Base-by-base conservation (phyloP, 2,329 filamentous ascomycete species). In the Trichoderma koningiopsis region DNA sequence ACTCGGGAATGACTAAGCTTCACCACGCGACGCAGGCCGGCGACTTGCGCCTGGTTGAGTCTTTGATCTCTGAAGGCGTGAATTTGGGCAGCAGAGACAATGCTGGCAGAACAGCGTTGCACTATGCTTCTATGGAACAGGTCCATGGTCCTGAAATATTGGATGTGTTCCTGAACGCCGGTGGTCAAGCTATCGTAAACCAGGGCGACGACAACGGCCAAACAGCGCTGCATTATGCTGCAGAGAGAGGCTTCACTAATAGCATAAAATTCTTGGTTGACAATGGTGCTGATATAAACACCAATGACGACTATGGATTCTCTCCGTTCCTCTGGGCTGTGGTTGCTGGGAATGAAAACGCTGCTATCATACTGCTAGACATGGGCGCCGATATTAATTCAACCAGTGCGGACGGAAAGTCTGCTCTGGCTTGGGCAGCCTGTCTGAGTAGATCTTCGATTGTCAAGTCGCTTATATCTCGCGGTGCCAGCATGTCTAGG, bases 361-460 rank as follows among this genome's bases (percentile, higher is more conserved):
- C 14, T 14, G 16, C 3, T n/a, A 2, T 8, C 8, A 7, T 53
- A 22, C 22, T 63, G 4, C 11, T 27, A 27, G 5, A 3, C 14
- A 37, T n/a, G 8, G 31, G 47, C 10, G 33, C 33, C 2, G 61
- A 63, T 31, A 3, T 11, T 16, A n/a, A 63, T 31, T 40, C 49
- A 40, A 16, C 14, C 16, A 55, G 22, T 10, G 33, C 11, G 3
- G 61, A 40, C 31, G 61, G 61, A 55, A 55, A 10, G 61, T 35
- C 61, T 55, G 61, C 49, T 22, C 22, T 63, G 33, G 5, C 61
- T 55, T 63, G 61, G 61, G 60, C 60, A 40, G 60, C 60, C 14
- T 8, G 14, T 40, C 19, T 63, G 16, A 33, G 33, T 2, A 53
- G 11, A 53, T 13, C 7, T 29, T 3, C 13, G 0, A 53, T 52